Evolutionary conservation across 768 basidiomycete genomes (phyloP).

Genomic region (Agaricus bisporus): DNA sequence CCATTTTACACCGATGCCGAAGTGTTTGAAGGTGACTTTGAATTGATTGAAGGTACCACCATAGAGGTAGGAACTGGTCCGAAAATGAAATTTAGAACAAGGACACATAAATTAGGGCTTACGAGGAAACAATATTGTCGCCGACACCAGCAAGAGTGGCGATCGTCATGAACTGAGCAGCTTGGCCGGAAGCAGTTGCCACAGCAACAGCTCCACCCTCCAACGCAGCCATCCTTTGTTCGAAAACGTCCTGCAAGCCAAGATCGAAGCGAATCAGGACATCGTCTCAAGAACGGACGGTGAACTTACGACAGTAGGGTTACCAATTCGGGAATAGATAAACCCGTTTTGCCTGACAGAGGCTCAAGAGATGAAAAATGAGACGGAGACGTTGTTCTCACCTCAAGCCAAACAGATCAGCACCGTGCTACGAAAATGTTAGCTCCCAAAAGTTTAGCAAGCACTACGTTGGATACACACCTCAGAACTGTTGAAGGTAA

Average conservation of each 20-base stretch:
- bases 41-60: constrained; percentile 75
- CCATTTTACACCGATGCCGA: constrained; percentile 60
- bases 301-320: constrained; percentile 53
- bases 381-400: constrained; percentile 15
- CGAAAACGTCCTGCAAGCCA: constrained; percentile 59
- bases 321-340: constrained; percentile 64
- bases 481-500: constrained; percentile 65
- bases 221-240: constrained; percentile 72
- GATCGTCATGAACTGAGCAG: constrained; percentile 73
- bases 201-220: constrained; percentile 77
- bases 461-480: constrained; percentile 25
- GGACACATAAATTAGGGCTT: constrained; percentile 16
- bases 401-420: constrained; percentile 64
- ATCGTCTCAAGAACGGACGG: background rate
- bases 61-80: constrained; percentile 51
- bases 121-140: constrained; percentile 77
- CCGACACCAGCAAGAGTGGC: constrained; percentile 53
- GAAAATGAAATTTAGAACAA: constrained; percentile 2
- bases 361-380: background rate
- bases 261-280: background rate
- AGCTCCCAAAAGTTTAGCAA: background rate
- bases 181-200: constrained; percentile 67
- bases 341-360: constrained; percentile 42
- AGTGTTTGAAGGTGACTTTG: constrained; percentile 68
- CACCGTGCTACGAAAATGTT: constrained; percentile 47